Evolutionary conservation across 148 eudicot species (phyloP).

Genomic region (Arbutus unedo): DNA sequence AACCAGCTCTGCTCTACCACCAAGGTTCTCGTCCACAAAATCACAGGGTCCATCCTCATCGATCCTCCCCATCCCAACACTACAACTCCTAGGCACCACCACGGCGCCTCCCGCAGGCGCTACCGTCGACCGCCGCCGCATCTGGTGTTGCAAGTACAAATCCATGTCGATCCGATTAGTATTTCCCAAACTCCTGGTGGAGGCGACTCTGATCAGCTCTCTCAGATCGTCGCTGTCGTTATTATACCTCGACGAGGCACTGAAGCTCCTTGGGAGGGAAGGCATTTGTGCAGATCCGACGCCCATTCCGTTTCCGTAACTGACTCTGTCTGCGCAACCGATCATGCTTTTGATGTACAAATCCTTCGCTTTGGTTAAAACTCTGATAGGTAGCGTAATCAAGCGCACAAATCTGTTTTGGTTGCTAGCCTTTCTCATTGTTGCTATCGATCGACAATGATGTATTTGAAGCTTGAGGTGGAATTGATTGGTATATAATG

Average conservation of each 20-base stretch:
- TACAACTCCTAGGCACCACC: conserved; percentile 50
- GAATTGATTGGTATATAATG: no score
- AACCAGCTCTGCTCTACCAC: neutral
- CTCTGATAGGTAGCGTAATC: conserved; percentile 40
- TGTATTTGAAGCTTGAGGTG: no score
- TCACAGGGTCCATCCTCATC: conserved; percentile 56
- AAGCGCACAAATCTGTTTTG: conserved; percentile 41
- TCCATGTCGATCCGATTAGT: conserved; percentile 16
- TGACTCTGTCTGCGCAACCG: conserved; percentile 20
- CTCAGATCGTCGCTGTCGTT: conserved; percentile 37
- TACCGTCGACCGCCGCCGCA: neutral
- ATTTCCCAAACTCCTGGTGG: conserved; percentile 28
- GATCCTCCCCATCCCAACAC: conserved; percentile 73
- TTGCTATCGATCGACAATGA: no score
- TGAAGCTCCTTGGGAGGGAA: conserved; percentile 53
- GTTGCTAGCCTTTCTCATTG: conserved; percentile 27
- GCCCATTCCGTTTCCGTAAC: conserved; percentile 7
- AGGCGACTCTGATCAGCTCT: conserved; percentile 56
- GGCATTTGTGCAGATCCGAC: conserved; percentile 5
- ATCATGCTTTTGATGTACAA: conserved; percentile 54
- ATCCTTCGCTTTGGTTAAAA: conserved; percentile 50
- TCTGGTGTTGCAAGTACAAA: neutral
- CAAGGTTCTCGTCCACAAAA: conserved; percentile 9
- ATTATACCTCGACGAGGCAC: conserved; percentile 30
- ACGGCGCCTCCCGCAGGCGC: neutral